Percentiles rank a stretch among this genome's conserved stretches.
Evolutionary conservation across 2,329 filamentous ascomycete genomes (phyloP).

Genomic region (Colletotrichum liriopes): DNA sequence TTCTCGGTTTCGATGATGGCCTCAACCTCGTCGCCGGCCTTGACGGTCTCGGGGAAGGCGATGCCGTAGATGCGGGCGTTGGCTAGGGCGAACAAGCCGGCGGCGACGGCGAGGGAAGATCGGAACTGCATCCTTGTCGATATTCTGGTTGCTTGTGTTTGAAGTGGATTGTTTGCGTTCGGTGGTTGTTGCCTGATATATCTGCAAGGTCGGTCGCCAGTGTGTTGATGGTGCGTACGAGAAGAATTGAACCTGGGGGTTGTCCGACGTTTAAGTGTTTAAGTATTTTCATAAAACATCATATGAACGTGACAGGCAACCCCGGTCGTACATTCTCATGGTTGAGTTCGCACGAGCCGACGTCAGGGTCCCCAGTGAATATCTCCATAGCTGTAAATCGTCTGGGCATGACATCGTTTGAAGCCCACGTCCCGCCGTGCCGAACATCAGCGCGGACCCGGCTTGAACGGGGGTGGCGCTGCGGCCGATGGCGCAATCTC

Average conservation of each 20-base stretch:
- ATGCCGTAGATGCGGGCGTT: conserved; percentile 61
- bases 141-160: no score
- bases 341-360: conserved; percentile 6
- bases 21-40: conserved; percentile 52
- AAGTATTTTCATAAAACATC: conserved; percentile 11
- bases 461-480: conserved; percentile 8
- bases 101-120: conserved; percentile 45
- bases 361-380: conserved; percentile 14
- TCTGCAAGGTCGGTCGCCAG: neutral
- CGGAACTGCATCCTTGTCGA: conserved; percentile 45
- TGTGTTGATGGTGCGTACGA: neutral
- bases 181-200: neutral
- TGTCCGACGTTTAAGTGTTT: conserved; percentile 19
- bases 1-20: conserved; percentile 57
- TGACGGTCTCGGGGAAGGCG: conserved; percentile 57
- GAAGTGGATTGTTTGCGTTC: neutral
- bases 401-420: conserved; percentile 29
- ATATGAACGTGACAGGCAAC: conserved; percentile 1
- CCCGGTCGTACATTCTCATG: neutral
- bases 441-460: conserved; percentile 7
- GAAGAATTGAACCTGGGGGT: neutral
- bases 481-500: conserved; percentile 12
- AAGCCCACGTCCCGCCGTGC: neutral
- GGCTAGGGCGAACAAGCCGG: conserved; percentile 47
- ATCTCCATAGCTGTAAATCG: conserved; percentile 9